Base-by-base conservation (phyloP, 169 alveolate species). In the Plasmodium chabaudi region DNA sequence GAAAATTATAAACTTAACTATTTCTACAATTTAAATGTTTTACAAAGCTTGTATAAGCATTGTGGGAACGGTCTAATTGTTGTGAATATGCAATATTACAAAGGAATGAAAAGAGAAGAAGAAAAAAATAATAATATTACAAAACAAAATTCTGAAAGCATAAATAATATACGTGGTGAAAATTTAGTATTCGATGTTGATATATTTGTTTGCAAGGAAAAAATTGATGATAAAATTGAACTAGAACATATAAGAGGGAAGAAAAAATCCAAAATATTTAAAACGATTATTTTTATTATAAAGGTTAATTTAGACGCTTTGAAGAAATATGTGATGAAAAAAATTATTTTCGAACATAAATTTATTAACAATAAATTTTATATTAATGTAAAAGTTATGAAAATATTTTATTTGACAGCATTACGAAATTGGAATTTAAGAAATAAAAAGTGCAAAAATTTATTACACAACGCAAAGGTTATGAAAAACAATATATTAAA, bases 11-110 rank as follows among this genome's bases (percentile, higher is more conserved):
- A 60, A 64, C 47, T 68, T 60, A 86, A 71, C n/a, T 86, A 86
- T 47, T 86, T 65, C 61, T 34, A 56, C n/a, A 86, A 71, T 69
- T 44, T 86, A 34, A 71, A 55, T 25, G 56, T 86, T 42, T 34
- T 86, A 25, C 74, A 86, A 53, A 70, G 55, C 9, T 9, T 86
- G 86, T 86, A 86, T 39, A 86, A 65, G 55, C 71, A 42, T 72
- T 69, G 87, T 86, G 91, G 91, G 9, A 59, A 42, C 13, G 91
- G 91, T 19, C 64, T 86, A 59, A 72, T 86, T 21, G 19, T 86
- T 21, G 91, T 86, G 27, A 86, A 86, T 53, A 59, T 86, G 59
- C 46, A 57, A 72, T 86, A 86, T 82, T 19, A 27, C 21, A 55
- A 61, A 67, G n/a, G 56, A 34, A 67, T 10, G 23, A 79, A 39